phyloP scores from a whole-genome alignment of 805 yeast species.

The Starmerella bacillaris region DNA sequence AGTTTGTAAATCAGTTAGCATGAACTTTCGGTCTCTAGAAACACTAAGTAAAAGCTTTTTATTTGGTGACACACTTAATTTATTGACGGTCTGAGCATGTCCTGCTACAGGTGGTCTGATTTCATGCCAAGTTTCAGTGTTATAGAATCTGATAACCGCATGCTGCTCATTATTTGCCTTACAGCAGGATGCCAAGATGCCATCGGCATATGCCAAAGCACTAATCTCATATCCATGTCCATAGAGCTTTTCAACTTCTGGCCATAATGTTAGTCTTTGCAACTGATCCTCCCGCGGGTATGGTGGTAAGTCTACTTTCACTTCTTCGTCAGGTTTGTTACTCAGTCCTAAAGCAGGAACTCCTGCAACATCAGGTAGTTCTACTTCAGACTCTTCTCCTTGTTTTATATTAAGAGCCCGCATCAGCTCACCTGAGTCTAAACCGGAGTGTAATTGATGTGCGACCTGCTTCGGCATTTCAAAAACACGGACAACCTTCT shows the following conservation, averaged over 20 bases:
- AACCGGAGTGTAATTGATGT: slow-evolving; percentile 26
- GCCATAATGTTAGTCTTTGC: slow-evolving; percentile 85
- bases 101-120: slow-evolving; percentile 28
- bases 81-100: slow-evolving; percentile 73
- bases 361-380: slow-evolving; percentile 66
- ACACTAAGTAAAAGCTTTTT: slow-evolving; percentile 52
- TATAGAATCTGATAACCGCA: slow-evolving; percentile 68
- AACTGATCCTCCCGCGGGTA: slow-evolving; percentile 85
- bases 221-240: slow-evolving; percentile 96
- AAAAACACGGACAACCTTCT: slow-evolving; percentile 74
- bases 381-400: slow-evolving; percentile 19
- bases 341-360: slow-evolving; percentile 88
- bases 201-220: slow-evolving; percentile 53
- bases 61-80: slow-evolving; percentile 56
- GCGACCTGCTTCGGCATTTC: slow-evolving; percentile 73
- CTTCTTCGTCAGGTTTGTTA: slow-evolving; percentile 50
- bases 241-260: slow-evolving; percentile 82
- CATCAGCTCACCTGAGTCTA: not conserved
- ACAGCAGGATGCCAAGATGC: slow-evolving; percentile 76
- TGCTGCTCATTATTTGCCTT: slow-evolving; percentile 68
- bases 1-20: slow-evolving; percentile 42
- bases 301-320: slow-evolving; percentile 23
- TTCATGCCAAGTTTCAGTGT: slow-evolving; percentile 40
- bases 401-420: not conserved
- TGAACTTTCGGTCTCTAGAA: slow-evolving; percentile 75